Base-by-base conservation (phyloP, 179 eudicot species). In the Beta corolliflora region DNA sequence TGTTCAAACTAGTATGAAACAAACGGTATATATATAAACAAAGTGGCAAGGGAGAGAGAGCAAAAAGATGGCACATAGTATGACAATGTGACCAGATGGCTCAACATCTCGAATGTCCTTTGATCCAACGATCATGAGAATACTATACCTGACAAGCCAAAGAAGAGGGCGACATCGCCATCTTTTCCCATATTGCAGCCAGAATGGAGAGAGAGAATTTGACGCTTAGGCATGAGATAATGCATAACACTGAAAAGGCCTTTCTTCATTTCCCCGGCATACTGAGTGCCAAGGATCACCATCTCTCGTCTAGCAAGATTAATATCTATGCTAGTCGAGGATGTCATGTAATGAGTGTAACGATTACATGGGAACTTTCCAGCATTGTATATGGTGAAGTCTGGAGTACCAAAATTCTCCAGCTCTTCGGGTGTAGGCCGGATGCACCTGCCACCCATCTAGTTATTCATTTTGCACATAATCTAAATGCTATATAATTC, bases 201-300 rank as follows among this genome's bases (percentile, higher is more conserved):
- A 2, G 98, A 95, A 78, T 95, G 99, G 11, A 94, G 88, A 18
- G 98, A 94, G 58, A 96, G 93, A 79, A 96, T 91, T 79, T 80
- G 86, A 64, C 99, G 93, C 83, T 88, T 91, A 83, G 99, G 99
- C 98, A 96, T 96, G 83, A 94, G 97, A 84, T 96, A 96, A 71
- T 94, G 99, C 99, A 95, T 95, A 7, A 95, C 87, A 81, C 98
- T 77, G 81, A 95, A 95, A 13, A 96, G 90, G 0, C 99, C 99
- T 87, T 96, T 96, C 91, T 94, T 96, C 99, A 94, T 96, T 76
- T 94, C 98, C 84, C 99, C 99, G 71, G 99, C 99, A 81, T 96
- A 96, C 53, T 92, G 99, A 23, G 99, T 94, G 75, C 99, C 99
- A 31, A 96, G 94, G 84, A 96, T 94, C 36, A 96, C 99, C 98